phyloP scores from a whole-genome alignment of 441 rosid species.

The Aquilaria agallochum region DNA sequence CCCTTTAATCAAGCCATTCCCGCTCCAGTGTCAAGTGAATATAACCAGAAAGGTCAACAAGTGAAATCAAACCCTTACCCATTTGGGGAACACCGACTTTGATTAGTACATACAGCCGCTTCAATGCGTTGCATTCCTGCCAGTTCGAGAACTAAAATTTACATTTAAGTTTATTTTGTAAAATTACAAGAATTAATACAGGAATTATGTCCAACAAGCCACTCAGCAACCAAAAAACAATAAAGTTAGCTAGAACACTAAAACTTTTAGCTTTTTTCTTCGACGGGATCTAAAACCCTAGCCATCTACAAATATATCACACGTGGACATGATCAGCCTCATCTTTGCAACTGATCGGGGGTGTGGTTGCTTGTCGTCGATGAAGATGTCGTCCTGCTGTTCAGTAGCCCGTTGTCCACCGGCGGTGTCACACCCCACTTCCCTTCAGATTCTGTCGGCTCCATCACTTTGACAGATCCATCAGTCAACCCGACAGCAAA shows the following conservation, averaged over 20 bases:
- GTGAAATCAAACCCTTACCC: no score
- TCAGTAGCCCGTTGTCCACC: slow-evolving; percentile 48
- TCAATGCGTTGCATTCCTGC: no score
- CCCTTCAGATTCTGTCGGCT: slow-evolving; percentile 68
- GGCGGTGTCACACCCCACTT: slow-evolving; percentile 80
- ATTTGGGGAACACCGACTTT: no score
- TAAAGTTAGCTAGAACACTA: neutral
- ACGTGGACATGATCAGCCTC: slow-evolving; percentile 12
- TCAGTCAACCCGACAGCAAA: slow-evolving; percentile 72
- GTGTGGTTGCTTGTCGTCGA: slow-evolving; percentile 78
- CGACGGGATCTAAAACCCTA: slow-evolving; percentile 22
- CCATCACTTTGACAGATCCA: slow-evolving; percentile 77
- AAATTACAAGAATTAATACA: neutral
- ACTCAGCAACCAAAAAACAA: slow-evolving; percentile 3
- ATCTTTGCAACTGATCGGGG: slow-evolving; percentile 64
- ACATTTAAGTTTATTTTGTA: slow-evolving; percentile 1
- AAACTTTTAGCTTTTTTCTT: neutral
- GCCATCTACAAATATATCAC: slow-evolving; percentile 16
- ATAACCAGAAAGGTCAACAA: no score
- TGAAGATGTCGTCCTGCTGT: slow-evolving; percentile 57
- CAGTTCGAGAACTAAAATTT: neutral
- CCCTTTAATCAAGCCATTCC: no score
- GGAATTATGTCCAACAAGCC: neutral
- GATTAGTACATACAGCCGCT: no score
- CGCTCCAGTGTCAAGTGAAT: no score